phyloP scores from a whole-genome alignment of 2,329 filamentous ascomycete genomes.

The Neofusicoccum parvum region DNA sequence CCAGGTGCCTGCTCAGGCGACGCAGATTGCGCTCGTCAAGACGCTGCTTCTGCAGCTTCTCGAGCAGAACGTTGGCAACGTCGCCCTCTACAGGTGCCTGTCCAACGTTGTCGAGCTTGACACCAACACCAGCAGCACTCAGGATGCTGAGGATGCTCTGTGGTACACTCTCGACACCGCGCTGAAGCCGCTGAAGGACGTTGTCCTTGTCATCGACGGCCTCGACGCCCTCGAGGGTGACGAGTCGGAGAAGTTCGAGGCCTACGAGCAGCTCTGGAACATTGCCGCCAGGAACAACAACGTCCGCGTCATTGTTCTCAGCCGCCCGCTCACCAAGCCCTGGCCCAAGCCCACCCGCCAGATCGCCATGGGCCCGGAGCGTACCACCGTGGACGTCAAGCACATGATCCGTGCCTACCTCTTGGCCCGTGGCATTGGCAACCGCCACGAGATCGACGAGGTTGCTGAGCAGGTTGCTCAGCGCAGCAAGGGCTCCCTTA shows the following conservation, averaged over 20 bases:
- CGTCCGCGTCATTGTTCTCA: conserved; percentile 47
- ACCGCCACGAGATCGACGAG: conserved; percentile 35
- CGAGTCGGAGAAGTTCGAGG: conserved; percentile 35
- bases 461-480: conserved; percentile 43
- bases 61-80: conserved; percentile 50
- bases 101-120: conserved; percentile 34
- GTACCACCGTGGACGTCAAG: conserved; percentile 33
- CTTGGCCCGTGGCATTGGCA: conserved; percentile 29
- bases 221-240: conserved; percentile 49
- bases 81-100: conserved; percentile 33
- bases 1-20: conserved; percentile 19
- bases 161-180: conserved; percentile 46
- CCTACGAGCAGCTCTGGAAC: conserved; percentile 42
- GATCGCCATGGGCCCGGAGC: conserved; percentile 42
- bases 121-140: conserved; percentile 29
- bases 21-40: conserved; percentile 42
- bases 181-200: conserved; percentile 39
- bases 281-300: conserved; percentile 41
- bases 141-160: conserved; percentile 42
- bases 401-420: conserved; percentile 30
- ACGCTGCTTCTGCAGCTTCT: conserved; percentile 50
- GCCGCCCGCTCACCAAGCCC: conserved; percentile 37
- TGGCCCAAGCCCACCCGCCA: conserved; percentile 42
- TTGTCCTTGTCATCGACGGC: conserved; percentile 51
- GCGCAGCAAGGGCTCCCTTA: conserved; percentile 47